Base-by-base conservation (phyloP, 306 rosid genomes). In the Trichosanthes truncata region DNA sequence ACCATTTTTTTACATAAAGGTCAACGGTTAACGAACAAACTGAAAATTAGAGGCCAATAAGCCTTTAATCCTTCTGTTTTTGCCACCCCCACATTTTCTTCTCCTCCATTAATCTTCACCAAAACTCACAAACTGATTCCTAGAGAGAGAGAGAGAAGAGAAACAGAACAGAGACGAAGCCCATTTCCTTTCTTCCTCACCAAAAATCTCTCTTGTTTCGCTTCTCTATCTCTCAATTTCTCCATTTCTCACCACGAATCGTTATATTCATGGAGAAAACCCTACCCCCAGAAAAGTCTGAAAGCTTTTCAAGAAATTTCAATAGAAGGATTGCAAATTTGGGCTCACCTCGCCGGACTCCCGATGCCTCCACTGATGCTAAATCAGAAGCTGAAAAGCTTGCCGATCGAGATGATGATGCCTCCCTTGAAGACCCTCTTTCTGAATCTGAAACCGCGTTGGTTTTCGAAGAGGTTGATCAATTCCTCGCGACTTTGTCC, bases 381-480 rank as follows among this genome's bases (percentile, higher is more conserved):
- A 77, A 55, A 36, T 26, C 59, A 17, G 74, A 51, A 8, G 55
- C 31, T 7, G 59, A 46, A 12, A 78, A 67, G 52, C 77, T 79
- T 40, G 15, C 69, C 6, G 77, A 43, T 1, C 15, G 18, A 29
- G 56, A 81, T 0, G 84, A 78, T 8, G 81, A 68, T 21, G 53
- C 76, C n/a, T 5, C 5, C 33, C 6, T 41, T 14, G 76, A 43
- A 11, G 68, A 77, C 5, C 55, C 33, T 26, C 43, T 29, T 1
- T 18, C 61, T 0, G 82, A 79, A 4, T 20, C 85, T 6, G 77
- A 69, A 3, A 35, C 51, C 0, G 36, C 74, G 6, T 80, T 79
- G 18, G 31, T 89, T 29, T 59, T 86, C 26, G 83, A 87, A 9
- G 88, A 93, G 9, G 88, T 90, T 49, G 95, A 93, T 78, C 59